Evolutionary conservation across 2,329 filamentous ascomycete genomes (phyloP), one percentile per base, ranked within the genome.

Genomic region (Elsinoe arachidis): DNA sequence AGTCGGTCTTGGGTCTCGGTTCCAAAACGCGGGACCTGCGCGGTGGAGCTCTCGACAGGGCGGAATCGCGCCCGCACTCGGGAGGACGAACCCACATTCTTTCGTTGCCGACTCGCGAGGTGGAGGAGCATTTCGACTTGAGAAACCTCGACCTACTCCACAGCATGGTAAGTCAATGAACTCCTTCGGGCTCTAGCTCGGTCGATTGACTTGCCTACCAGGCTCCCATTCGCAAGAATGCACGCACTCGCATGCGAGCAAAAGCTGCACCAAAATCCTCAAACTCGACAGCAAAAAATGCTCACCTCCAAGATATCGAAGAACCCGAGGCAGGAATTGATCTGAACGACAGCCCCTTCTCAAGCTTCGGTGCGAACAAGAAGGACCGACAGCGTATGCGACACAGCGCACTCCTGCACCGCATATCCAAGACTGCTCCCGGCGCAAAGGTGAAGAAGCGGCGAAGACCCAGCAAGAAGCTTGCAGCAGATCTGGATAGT

Each of bases 361-460:
- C 76, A 46, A 79, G 69, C 60, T 91, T 92, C 72, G 75, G 83
- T 60, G 80, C 83, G 56, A 84, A 80, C 61, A 97, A 96, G 73
- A 85, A 82, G 68, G 88, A 95, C 75, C 95, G 92, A 76, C 87
- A 86, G 21, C 75, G 79, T 34, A 88, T 95, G 65, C 91, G 90
- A 68, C 89, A 89, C 76, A 86, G 87, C 0, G 74, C 84, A 12
- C 90, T 97, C 62, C 77, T 95, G 26, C 85, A 83, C 17, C 87
- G 85, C 61, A 87, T 96, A 65, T 76, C 84, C 63, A 89, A 90
- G 44, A 54, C 59, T 63, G 68, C 66, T 15, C 62, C 66, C 5
- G 64, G 72, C 55, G 70, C 70, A 56, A 83, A 79, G 67, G 70
- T 64, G 78, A 75, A 78, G n/a, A 85, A 86, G 70, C 80, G 84